phyloP scores from a whole-genome alignment of 176 grass and related monocot species.

The Pharus latifolius region DNA sequence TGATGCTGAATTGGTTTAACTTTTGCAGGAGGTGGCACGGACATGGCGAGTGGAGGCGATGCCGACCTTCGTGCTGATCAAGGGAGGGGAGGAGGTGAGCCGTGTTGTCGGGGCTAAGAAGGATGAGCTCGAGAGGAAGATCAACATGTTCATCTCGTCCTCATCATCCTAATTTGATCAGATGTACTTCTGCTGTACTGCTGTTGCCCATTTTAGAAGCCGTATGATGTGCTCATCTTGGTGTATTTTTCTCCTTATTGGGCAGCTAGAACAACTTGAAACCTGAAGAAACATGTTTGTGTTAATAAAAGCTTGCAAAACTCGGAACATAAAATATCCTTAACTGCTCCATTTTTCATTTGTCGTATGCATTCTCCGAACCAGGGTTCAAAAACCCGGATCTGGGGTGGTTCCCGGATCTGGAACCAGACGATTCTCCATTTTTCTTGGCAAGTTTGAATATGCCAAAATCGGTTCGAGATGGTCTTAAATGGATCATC shows the following conservation, averaged over 20 bases:
- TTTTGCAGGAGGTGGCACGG: constrained; percentile 39
- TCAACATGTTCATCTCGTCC: constrained; percentile 8
- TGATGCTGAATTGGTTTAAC: neutral
- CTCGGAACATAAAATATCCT: neutral
- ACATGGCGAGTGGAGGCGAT: constrained; percentile 44
- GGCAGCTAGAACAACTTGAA: neutral
- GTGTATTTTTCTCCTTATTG: too few species aligned
- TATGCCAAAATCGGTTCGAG: too few species aligned
- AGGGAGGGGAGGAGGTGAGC: constrained; percentile 28
- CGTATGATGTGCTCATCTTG: neutral
- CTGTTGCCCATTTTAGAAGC: too few species aligned
- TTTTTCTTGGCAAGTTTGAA: too few species aligned
- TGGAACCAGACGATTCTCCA: too few species aligned
- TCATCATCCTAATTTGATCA: neutral
- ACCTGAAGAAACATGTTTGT: neutral
- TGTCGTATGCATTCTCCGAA: too few species aligned
- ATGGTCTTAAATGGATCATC: too few species aligned
- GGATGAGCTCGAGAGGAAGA: constrained; percentile 42
- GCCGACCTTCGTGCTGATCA: constrained; percentile 45
- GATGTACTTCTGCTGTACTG: too few species aligned
- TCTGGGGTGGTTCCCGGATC: too few species aligned
- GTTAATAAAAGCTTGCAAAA: neutral
- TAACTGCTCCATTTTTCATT: too few species aligned
- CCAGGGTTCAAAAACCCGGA: too few species aligned
- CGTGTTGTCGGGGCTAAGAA: constrained; percentile 38